These are phyloP conservation scores for Zalaria sp. DNA, from an alignment of 2,329 filamentous ascomycete genomes.

Conservation along the genomic window DNA sequence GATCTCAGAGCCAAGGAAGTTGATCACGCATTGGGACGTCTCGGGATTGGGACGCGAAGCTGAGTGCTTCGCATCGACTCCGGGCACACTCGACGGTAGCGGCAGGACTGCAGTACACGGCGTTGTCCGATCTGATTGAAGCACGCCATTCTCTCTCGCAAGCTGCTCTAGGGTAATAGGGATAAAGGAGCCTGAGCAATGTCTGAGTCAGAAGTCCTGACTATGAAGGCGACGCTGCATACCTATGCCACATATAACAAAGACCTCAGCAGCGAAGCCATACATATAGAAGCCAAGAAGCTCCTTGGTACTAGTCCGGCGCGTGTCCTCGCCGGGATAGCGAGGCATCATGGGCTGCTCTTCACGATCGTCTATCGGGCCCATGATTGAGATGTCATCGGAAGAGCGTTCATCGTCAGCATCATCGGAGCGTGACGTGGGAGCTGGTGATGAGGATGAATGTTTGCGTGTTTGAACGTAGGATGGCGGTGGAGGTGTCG, in stretches of 20 bases:
- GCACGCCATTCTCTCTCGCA: constrained; percentile 79
- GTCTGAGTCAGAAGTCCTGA: background rate
- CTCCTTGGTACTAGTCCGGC: constrained; percentile 79
- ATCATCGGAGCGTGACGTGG: background rate
- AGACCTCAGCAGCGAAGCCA: constrained; percentile 90
- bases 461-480: too few relatives aligned
- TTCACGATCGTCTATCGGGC: background rate
- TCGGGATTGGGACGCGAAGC: constrained; percentile 15
- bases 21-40: constrained; percentile 63
- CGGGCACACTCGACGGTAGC: constrained; percentile 5
- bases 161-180: constrained; percentile 91
- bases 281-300: constrained; percentile 92
- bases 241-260: constrained; percentile 81
- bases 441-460: too few relatives aligned
- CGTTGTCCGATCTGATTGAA: constrained; percentile 60
- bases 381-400: background rate
- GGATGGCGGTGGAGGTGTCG: too few relatives aligned
- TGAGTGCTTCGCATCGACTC: constrained; percentile 16
- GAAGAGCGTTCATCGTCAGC: background rate
- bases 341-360: constrained; percentile 27
- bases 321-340: constrained; percentile 73
- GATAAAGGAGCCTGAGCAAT: constrained; percentile 57
- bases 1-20: constrained; percentile 69
- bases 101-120: constrained; percentile 44
- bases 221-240: constrained; percentile 8